Base-by-base conservation (phyloP, 2,329 filamentous ascomycete genomes). In the Neopestalotiopsis sp. region DNA sequence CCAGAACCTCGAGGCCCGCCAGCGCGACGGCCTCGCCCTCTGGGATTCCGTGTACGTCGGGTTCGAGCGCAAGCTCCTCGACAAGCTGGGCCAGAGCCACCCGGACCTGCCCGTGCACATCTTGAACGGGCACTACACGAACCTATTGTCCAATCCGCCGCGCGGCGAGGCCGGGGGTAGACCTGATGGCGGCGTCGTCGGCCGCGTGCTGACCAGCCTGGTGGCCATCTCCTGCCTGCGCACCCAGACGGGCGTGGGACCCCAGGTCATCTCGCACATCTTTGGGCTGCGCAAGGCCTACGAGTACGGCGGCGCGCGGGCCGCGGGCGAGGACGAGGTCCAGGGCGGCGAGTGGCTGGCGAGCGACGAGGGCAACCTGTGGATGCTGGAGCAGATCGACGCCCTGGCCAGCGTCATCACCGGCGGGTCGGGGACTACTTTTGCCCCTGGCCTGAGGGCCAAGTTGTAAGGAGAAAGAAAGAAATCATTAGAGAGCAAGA, bases 71-170 rank as follows among this genome's bases (percentile, higher is more conserved):
- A 95, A 94, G 80, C 86, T 97, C 5, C 85, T 90, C 68, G 82
- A 85, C 65, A 93, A 92, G 80, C 88, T 97, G 1, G 92, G 88
- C 0, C 85, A 86, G n/a, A 90, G 91, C 12, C 94, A 97, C 77
- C 94, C 94, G 0, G 94, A 96, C 77, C 81, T 97, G 30, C 94
- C 94, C 0, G 91, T 95, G 3, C 90, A 94, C 76, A 96, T 97
- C 73, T 82, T 96, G 14, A 86, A 90, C 72, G 87, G 86, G 65
- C 91, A 95, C 77, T 97, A 97, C 78, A 90, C 90, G 0, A 89
- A 88, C 1, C 79, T 96, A 13, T 89, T 97, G 49, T 87, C 91
- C 0, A 91, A 96, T 73, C 93, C 92, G 1, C 93, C 92, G 1
- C 79, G 85, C 0, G 75, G 74, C 3, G 79, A 80, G 14, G 76